Conservation (phyloP, 2,329 filamentous ascomycete genomes). For the Aspergillus sp. region DNA sequence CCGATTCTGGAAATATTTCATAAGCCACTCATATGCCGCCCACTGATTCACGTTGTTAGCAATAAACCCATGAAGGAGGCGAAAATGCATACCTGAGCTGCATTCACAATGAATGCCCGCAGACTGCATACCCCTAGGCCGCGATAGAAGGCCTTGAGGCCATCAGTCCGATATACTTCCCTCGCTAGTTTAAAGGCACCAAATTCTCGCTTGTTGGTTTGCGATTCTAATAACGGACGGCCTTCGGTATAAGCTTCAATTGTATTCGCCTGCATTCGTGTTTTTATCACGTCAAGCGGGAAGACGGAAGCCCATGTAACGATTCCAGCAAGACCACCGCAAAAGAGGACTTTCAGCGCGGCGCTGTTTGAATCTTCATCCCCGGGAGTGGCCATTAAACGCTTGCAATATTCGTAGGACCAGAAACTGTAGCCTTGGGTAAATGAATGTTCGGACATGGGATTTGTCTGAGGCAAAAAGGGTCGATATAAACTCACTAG, state of each 20-base stretch:
- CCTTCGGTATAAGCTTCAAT: conserved; percentile 25
- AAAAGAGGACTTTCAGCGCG: conserved; percentile 69
- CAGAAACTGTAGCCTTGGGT: conserved; percentile 62
- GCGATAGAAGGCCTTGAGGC: conserved; percentile 65
- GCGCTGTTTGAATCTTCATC: conserved; percentile 49
- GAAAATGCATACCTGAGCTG: conserved; percentile 59
- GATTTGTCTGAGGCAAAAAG: neutral
- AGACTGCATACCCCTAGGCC: conserved; percentile 79
- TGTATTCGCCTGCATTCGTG: conserved; percentile 77
- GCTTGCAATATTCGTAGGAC: conserved; percentile 78
- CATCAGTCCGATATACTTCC: conserved; percentile 65
- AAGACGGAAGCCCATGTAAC: conserved; percentile 89
- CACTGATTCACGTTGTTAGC: conserved; percentile 56
- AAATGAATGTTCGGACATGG: conserved; percentile 1
- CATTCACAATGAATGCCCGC: conserved; percentile 88
- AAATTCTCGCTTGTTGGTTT: conserved; percentile 29
- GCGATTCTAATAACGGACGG: conserved; percentile 23
- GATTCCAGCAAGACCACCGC: conserved; percentile 83
- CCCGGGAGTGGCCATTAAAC: conserved; percentile 50
- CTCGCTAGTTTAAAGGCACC: conserved; percentile 65
- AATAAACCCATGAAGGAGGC: neutral
- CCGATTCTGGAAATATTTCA: conserved; percentile 49
- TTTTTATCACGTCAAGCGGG: conserved; percentile 90
- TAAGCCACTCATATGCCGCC: conserved; percentile 88
- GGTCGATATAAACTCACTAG: conserved; percentile 57